Evolutionary conservation across 257 asterid genomes (phyloP).

Genomic region (Plantago elongata): DNA sequence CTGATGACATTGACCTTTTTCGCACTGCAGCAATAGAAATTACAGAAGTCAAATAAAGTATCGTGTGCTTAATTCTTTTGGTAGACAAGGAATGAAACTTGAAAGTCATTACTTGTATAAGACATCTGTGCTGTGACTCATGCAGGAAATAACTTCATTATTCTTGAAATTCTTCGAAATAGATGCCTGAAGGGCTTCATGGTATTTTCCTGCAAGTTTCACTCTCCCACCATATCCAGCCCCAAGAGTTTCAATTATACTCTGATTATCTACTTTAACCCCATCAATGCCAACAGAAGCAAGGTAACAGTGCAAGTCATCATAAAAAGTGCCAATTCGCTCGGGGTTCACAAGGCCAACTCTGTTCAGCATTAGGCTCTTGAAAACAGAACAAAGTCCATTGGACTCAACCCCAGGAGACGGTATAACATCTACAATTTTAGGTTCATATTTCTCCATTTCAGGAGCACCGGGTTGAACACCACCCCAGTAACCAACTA

Average conservation of each 20-base stretch:
- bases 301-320: constrained; percentile 59
- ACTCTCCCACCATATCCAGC: constrained; percentile 76
- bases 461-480: constrained; percentile 54
- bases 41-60: not conserved
- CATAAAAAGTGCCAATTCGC: constrained; percentile 47
- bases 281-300: constrained; percentile 68
- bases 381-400: constrained; percentile 46
- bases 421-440: constrained; percentile 43
- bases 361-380: constrained; percentile 46
- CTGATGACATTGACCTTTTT: constrained; percentile 58
- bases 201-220: constrained; percentile 60
- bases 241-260: constrained; percentile 73
- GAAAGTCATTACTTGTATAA: constrained; percentile 53
- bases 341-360: constrained; percentile 78
- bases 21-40: constrained; percentile 32
- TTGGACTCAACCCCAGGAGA: constrained; percentile 63
- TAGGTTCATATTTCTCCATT: constrained; percentile 53
- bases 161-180: constrained; percentile 55
- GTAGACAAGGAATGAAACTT: not conserved
- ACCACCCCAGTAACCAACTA: constrained; percentile 85
- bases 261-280: constrained; percentile 70
- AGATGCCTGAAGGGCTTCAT: constrained; percentile 67
- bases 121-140: constrained; percentile 77
- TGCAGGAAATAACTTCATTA: constrained; percentile 76
- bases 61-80: not conserved